Evolutionary conservation across 495 filamentous ascomycete genomes (phyloP), one percentile per base, ranked within the genome.

Genomic region (Parachaetomium inaequale): DNA sequence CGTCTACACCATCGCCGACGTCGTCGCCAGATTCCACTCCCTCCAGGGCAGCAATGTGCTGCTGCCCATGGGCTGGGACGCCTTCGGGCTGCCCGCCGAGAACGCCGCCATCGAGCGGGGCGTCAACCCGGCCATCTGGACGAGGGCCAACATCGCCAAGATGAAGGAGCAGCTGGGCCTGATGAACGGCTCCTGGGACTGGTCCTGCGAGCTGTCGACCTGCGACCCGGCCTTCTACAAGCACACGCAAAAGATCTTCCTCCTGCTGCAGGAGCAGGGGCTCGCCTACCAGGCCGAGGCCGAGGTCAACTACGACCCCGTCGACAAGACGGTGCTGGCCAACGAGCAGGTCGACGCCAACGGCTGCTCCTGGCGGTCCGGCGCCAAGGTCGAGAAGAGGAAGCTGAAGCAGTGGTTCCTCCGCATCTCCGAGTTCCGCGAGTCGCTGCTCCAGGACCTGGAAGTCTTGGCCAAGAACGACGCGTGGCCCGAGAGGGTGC

Each of bases 11-110:
- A 93, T 96, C 61, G 89, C 91, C 40, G 92, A 96, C 75, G 88
- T 92, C 3, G 74, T 96, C 32, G 85, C 91, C 17, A 81, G 92
- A 15, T 95, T 88, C 66, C 85, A 87, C 65, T 83, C 81, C 10
- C 88, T 96, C 79, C 84, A 85, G 56, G 92, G 92, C 3, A 78
- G 85, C 69, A 75, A 89, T 55, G 91, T 96, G 32, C 71, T 95
- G 25, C 84, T 94, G 55, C 92, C 92, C 29, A 95, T 96, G 85
- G 92, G 91, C 3, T 96, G 92, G 92, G 92, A 96, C 79, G 91
- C 90, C 21, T 95, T 96, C 71, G 92, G 92, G 3, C 77, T 96
- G 45, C 92, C 92, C 10, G 92, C 92, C 38, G 92, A 96, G 76
- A 96, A 96, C 76, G 92, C 92, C 19, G 92, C 92, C n/a, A 93